A percentile compares a stretch with the other conserved stretches of the same genome.
phyloP scores from a whole-genome alignment of 2,329 filamentous ascomycete genomes.

The Amauroascus niger region DNA sequence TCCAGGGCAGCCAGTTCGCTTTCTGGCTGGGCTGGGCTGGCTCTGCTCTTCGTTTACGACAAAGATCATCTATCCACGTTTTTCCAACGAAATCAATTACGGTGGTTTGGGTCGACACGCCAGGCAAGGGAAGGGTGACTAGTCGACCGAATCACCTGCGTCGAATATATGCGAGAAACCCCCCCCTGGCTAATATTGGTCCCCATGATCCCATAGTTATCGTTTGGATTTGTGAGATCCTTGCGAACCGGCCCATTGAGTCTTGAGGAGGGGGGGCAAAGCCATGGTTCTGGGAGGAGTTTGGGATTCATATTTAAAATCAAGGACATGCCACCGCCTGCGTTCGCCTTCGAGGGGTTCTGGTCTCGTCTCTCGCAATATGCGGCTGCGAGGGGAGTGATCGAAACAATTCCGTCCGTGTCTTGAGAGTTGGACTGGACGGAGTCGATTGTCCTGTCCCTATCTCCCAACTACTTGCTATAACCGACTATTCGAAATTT shows the following conservation, averaged over 20 bases:
- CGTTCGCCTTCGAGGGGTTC: neutral
- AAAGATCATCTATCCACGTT: neutral
- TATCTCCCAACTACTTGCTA: neutral
- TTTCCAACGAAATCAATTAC: neutral
- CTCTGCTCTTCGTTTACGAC: neutral
- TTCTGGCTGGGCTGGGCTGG: too few species aligned
- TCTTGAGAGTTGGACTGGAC: neutral
- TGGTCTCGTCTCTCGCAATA: neutral
- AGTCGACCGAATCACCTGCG: neutral
- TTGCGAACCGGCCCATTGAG: neutral
- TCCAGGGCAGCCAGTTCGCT: neutral
- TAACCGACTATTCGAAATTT: neutral
- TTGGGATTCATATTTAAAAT: neutral
- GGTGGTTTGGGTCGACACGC: neutral
- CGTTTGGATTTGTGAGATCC: neutral
- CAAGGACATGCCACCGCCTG: neutral
- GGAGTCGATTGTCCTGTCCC: neutral
- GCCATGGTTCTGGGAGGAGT: neutral
- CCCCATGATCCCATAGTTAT: neutral
- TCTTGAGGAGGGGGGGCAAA: too few species aligned
- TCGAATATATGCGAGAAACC: neutral
- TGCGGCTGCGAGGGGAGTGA: neutral
- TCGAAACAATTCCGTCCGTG: neutral
- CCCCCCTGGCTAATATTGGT: neutral
- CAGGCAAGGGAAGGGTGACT: neutral